phyloP scores from a whole-genome alignment of 1,284 basidiomycete genomes.

The Phellopilus nigrolimitatus region DNA sequence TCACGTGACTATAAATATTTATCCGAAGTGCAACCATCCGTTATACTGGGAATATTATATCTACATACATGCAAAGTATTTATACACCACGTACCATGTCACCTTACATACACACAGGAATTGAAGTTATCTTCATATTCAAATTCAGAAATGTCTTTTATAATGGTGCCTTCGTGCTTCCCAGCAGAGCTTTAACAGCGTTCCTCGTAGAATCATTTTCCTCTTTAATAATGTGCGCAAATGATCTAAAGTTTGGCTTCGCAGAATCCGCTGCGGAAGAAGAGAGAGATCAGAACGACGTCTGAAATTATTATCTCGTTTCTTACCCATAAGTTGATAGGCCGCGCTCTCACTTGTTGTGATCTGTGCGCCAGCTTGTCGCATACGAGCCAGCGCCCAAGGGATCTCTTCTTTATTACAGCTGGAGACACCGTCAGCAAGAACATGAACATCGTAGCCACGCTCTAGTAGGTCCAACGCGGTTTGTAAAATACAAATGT shows the following conservation, averaged over 20 bases:
- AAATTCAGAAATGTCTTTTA: too few species aligned
- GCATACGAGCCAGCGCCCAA: slow-evolving; percentile 60
- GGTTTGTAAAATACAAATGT: slow-evolving; percentile 87
- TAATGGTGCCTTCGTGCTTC: not conserved
- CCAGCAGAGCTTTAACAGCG: slow-evolving; percentile 29
- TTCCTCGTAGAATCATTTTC: slow-evolving; percentile 59
- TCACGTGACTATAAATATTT: too few species aligned
- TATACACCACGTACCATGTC: too few species aligned
- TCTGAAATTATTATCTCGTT: slow-evolving; percentile 1
- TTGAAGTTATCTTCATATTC: too few species aligned
- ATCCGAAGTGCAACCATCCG: too few species aligned
- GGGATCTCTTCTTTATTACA: slow-evolving; percentile 71
- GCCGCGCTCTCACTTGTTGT: slow-evolving; percentile 79
- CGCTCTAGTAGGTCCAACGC: slow-evolving; percentile 58
- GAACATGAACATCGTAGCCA: slow-evolving; percentile 59
- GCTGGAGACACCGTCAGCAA: slow-evolving; percentile 83
- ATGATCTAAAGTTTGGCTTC: slow-evolving; percentile 66
- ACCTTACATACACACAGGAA: too few species aligned
- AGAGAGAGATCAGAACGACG: slow-evolving; percentile 15
- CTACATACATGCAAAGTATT: too few species aligned
- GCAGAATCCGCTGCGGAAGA: slow-evolving; percentile 52
- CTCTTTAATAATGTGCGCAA: slow-evolving; percentile 73
- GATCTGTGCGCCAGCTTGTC: slow-evolving; percentile 70
- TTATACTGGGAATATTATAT: too few species aligned
- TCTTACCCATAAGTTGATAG: slow-evolving; percentile 69